Evolutionary conservation across 176 grass and related monocot genomes (phyloP), one percentile per base, ranked within the genome.

Genomic region (Tuctoria greenei): DNA sequence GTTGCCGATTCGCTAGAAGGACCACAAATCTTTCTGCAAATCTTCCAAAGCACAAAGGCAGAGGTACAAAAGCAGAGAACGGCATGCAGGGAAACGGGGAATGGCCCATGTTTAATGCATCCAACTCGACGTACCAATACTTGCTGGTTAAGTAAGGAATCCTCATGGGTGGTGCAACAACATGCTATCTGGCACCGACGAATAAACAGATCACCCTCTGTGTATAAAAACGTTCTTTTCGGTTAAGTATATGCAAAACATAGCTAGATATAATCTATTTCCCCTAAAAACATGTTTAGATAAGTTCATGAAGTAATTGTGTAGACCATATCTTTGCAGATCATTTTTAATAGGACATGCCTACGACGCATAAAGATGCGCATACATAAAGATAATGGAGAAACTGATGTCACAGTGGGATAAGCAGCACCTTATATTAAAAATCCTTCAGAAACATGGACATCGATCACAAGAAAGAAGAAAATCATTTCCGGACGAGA

Each of bases 141-240:
- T 83, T 83, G 42, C 43, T 52, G 16, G 21, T 77, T 83, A 83
- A 83, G 81, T 75, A 83, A 77, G 81, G 81, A 62, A 77, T 77
- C 73, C 11, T 61, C 16, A 51, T 70, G 34, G 43, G 3, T 25
- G 21, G 54, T 69, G 34, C n/a, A n/a, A n/a, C 42, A 70, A 52
- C 34, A 76, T 31, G 64, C 64, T 51, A 69, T 40, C 72, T 76
- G 40, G 72, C 28, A n/a, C 28, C 51, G 75, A 75, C 40, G 75
- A 49, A 54, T 7, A 54, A 54, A 34, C 7, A 45, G 6, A 2
- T 23, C 21, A 9, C 47, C 41, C 23, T 15, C 5, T 18, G 27
- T 17, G 16, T 13, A 41, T 18, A 20, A 10, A n/a, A 36, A 34
- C 56, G 23, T 2, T 3, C 36, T 70, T 17, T 46, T 34, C 5